Evolutionary conservation across 2,329 filamentous ascomycete species (phyloP).

Genomic region (Diaporthe eres): DNA sequence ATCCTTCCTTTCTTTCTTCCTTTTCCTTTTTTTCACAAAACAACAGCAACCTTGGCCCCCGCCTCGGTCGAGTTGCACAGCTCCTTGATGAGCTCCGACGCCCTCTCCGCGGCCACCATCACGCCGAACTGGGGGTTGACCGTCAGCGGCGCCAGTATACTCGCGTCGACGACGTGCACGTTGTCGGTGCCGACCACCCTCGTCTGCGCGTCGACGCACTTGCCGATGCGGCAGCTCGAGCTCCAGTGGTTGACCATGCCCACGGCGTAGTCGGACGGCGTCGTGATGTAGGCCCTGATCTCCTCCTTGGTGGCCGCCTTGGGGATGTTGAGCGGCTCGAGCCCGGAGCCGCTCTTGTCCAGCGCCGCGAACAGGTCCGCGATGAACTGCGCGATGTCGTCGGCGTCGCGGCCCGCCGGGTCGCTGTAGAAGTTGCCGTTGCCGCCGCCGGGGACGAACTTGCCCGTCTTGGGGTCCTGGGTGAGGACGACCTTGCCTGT

Average conservation of each 20-base stretch:
- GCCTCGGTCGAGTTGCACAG: conserved; percentile 5
- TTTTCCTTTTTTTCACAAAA: not conserved
- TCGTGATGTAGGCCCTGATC: conserved; percentile 65
- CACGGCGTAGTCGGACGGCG: conserved; percentile 60
- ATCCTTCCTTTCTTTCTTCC: not conserved
- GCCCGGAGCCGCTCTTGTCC: conserved; percentile 50
- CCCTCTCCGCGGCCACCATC: conserved; percentile 67
- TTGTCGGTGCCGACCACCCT: conserved; percentile 64
- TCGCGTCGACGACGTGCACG: conserved; percentile 65
- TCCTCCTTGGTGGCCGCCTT: conserved; percentile 61
- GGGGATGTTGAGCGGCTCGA: conserved; percentile 64
- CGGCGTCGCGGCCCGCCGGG: conserved; percentile 57
- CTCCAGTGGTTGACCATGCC: conserved; percentile 69
- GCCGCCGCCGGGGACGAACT: conserved; percentile 58
- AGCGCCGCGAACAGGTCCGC: conserved; percentile 63
- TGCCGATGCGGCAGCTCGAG: conserved; percentile 64
- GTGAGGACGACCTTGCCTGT: conserved; percentile 59
- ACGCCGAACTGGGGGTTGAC: conserved; percentile 69
- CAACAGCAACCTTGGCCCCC: not conserved
- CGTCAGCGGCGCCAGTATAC: conserved; percentile 64
- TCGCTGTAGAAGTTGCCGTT: conserved; percentile 62
- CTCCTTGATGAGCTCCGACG: conserved; percentile 60
- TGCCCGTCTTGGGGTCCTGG: conserved; percentile 50
- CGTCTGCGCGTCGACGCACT: conserved; percentile 63
- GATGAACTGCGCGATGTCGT: conserved; percentile 65